Percentiles rank a stretch among this genome's conserved stretches.
phyloP scores from a whole-genome alignment of 106 monocot genomes.

The Allium sativum region DNA sequence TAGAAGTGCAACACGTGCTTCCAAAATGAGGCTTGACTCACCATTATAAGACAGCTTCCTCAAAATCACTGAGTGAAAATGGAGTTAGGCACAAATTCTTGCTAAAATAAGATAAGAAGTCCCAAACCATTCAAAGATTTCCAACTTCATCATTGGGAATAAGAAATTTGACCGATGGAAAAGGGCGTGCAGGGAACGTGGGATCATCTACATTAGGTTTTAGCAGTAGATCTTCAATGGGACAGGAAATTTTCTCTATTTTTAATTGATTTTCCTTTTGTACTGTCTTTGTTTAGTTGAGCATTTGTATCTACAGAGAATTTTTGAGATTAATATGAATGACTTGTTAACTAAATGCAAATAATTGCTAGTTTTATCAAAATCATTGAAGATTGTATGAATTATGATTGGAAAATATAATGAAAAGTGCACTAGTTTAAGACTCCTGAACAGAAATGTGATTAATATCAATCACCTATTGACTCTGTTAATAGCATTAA shows the following conservation, averaged over 20 bases:
- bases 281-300: background rate
- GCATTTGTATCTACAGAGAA: background rate
- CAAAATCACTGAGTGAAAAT: conserved; percentile 15
- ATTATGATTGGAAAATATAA: no score
- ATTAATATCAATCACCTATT: no score
- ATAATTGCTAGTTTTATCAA: no score
- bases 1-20: no score
- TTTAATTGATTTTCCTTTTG: background rate
- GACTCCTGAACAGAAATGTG: no score
- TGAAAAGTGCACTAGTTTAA: no score
- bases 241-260: conserved; percentile 10
- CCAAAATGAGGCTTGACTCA: no score
- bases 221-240: conserved; percentile 17
- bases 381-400: no score
- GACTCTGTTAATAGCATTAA: no score
- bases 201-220: conserved; percentile 14
- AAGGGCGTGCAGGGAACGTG: conserved; percentile 7
- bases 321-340: no score
- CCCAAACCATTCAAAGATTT: conserved; percentile 17
- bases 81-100: conserved; percentile 10
- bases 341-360: no score
- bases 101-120: conserved; percentile 13
- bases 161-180: conserved; percentile 9
- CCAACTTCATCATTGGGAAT: conserved; percentile 12
- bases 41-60: no score